Evolutionary conservation across 352 stramenopile species (phyloP), one percentile per base, ranked within the genome.

Genomic region (Thalassiosira exigua): DNA sequence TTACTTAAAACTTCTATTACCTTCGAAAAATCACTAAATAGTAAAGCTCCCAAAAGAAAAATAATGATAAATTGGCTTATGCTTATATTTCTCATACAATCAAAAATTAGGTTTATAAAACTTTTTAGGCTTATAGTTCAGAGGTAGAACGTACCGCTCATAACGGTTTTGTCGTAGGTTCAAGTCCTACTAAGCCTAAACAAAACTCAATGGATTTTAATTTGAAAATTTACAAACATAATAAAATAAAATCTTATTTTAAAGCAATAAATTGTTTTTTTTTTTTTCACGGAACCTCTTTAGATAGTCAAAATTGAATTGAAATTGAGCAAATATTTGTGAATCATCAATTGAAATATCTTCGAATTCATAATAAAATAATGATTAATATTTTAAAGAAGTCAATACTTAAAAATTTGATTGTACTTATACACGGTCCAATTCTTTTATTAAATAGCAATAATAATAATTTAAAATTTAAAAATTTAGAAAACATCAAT

Each of bases 21-120:
- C 65, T 81, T 79, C 58, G 69, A 70, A 81, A 68, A 62, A 50
- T 51, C 82, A 52, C 72, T 65, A 77, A 56, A 84, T 4, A 67
- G 5, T 46, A 67, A 61, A 48, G 39, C 24, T 48, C 24, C 24
- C 4, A 61, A n/a, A 11, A 61, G 5, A 12, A 67, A 46, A 19
- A 67, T n/a, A 48, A 61, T 61, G 22, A 67, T 9, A 36, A 39
- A 46, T 71, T 71, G 62, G 27, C 62, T 39, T 50, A 68, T 54
- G 29, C 41, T 52, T 32, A 51, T 48, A 32, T 51, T 62, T 67
- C 32, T 66, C 41, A 68, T 71, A 32, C 5, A 67, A 7, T 44
- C 36, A 44, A 44, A 44, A 44, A 44, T 44, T 44, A 44, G 14
- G 7, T 44, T 14, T 14, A 14, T 14, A 44, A 44, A 44, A 44